Evolutionary conservation across 2,329 filamentous ascomycete genomes (phyloP), one percentile per base, ranked within the genome.

Genomic region (Botrytis hyacinthi): DNA sequence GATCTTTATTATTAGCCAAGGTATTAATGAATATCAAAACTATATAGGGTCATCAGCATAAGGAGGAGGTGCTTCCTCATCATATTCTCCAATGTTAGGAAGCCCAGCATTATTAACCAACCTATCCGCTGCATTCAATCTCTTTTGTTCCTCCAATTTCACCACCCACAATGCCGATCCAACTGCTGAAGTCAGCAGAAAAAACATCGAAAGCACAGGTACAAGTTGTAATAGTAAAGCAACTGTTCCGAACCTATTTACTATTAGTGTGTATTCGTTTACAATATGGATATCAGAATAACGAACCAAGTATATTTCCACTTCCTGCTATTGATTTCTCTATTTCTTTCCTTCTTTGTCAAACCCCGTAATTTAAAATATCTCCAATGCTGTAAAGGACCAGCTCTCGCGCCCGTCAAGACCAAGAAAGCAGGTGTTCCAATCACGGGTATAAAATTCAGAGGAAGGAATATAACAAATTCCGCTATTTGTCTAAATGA

Each of bases 151-250:
- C 82, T 98, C 95, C 69, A 98, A 83, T 76, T 91, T 90, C 2
- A 91, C 91, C 2, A 90, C 93, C 95, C 95, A 98, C 51, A 98
- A 84, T 1, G 94, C 95, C 61, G 93, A 91, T 3, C 95, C 96
- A 32, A 90, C 89, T 1, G 95, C 92, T 4, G 93, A 94, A 0
- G 95, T 98, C 77, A 99, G 84, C 57, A 98, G 86, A 81, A 98
- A 98, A 80, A 98, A 90, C 87, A 99, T 97, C n/a, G 93, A 97
- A 67, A 98, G 83, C 20, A 95, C 87, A 1, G 96, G 96, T 14
- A 98, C 87, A n/a, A 98, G 87, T 83, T 98, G 93, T 42, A 98
- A 83, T 10, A 94, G 82, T 84, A 98, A 89, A 68, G 94, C 93
- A 6, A 96, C 87, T 0, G 92, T 93, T 26, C 96, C 96, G 80